phyloP scores from a whole-genome alignment of 208 protist species.

The Balamuthia mandrillaris region DNA sequence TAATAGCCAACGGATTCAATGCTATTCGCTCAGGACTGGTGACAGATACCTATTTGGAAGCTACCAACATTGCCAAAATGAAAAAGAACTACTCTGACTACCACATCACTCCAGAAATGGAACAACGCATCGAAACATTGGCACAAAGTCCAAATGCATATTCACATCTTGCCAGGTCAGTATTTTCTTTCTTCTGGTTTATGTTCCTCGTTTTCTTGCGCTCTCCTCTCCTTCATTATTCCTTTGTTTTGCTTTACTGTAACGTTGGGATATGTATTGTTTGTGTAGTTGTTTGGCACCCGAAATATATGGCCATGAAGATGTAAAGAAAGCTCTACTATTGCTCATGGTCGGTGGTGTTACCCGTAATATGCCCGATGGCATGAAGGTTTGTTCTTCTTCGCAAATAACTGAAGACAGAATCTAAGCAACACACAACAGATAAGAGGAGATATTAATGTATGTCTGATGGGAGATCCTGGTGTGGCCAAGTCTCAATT shows the following conservation, averaged over 20 bases:
- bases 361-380: slow-evolving; percentile 63
- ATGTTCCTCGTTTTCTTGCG: neutral
- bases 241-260: neutral
- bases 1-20: slow-evolving; percentile 52
- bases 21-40: slow-evolving; percentile 71
- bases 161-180: neutral
- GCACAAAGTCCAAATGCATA: neutral
- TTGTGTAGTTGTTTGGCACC: slow-evolving; percentile 73
- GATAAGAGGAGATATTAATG: slow-evolving; percentile 93
- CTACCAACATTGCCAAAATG: slow-evolving; percentile 44
- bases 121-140: neutral
- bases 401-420: neutral
- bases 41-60: slow-evolving; percentile 80
- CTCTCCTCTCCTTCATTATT: neutral
- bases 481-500: slow-evolving; percentile 91
- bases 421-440: slow-evolving; percentile 48
- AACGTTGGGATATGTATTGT: neutral
- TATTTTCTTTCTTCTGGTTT: neutral
- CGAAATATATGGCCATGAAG: slow-evolving; percentile 85
- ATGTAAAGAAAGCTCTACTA: slow-evolving; percentile 83
- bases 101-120: neutral
- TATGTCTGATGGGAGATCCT: slow-evolving; percentile 98
- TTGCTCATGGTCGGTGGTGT: slow-evolving; percentile 79
- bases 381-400: slow-evolving; percentile 64
- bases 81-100: slow-evolving; percentile 65